These are phyloP conservation scores for Annulohypoxylon bovei DNA, from an alignment of 495 filamentous ascomycete genomes.

Conservation along the genomic window DNA sequence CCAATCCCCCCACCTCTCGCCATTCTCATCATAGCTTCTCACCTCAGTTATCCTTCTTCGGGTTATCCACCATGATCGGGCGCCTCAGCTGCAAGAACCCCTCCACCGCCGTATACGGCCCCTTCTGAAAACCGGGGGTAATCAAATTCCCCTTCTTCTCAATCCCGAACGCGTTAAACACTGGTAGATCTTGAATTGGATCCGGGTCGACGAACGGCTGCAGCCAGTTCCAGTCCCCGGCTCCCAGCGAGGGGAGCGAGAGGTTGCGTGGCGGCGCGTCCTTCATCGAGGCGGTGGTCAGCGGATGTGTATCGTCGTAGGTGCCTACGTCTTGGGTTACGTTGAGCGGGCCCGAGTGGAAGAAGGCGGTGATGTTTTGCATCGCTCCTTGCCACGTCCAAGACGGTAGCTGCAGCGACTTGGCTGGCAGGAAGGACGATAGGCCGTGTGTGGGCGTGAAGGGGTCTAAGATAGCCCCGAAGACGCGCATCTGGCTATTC, in stretches of 20 bases:
- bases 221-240: slow-evolving; percentile 57
- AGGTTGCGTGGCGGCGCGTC: slow-evolving; percentile 25
- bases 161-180: slow-evolving; percentile 43
- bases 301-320: slow-evolving; percentile 24
- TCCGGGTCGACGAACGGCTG: slow-evolving; percentile 51
- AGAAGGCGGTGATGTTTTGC: slow-evolving; percentile 58
- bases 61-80: slow-evolving; percentile 33
- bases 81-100: slow-evolving; percentile 56
- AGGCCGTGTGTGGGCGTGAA: slow-evolving; percentile 56
- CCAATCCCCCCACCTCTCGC: not conserved
- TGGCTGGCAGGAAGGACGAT: slow-evolving; percentile 50
- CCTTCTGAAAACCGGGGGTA: slow-evolving; percentile 45
- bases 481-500: slow-evolving; percentile 33
- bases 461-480: slow-evolving; percentile 58
- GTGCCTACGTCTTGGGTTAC: slow-evolving; percentile 44
- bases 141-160: slow-evolving; percentile 30
- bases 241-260: slow-evolving; percentile 34
- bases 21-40: not conserved
- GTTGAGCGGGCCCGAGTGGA: slow-evolving; percentile 55
- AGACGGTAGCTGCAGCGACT: slow-evolving; percentile 47
- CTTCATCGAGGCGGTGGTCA: slow-evolving; percentile 21
- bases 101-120: slow-evolving; percentile 57
- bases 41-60: not conserved
- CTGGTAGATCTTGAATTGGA: not conserved
- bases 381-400: slow-evolving; percentile 59